phyloP scores from a whole-genome alignment of 768 basidiomycete species.

The Lentinus brumalis region DNA sequence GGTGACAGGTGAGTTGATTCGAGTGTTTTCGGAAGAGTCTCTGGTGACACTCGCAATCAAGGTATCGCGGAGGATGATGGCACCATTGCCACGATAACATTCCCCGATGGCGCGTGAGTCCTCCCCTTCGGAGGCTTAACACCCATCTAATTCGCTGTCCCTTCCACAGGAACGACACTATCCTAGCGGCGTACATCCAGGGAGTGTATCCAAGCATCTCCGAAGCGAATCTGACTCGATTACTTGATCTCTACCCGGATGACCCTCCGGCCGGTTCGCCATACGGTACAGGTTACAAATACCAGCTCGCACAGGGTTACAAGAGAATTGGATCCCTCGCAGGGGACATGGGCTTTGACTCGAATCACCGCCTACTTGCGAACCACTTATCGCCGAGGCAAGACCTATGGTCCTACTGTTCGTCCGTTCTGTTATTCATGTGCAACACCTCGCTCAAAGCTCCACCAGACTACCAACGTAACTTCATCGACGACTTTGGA shows the following conservation, averaged over 20 bases:
- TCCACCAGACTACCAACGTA: not conserved
- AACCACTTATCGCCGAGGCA: not conserved
- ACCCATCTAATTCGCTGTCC: not conserved
- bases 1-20: not conserved
- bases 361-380: not conserved
- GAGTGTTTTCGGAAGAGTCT: too few species aligned
- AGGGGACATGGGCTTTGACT: not conserved
- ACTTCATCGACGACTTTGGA: not conserved
- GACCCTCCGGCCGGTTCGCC: not conserved
- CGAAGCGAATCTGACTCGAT: not conserved
- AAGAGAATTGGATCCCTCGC: not conserved
- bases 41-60: not conserved
- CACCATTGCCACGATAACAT: not conserved
- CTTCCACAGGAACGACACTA: not conserved
- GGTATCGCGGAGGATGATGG: not conserved
- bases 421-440: not conserved
- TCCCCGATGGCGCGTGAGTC: not conserved
- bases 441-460: not conserved
- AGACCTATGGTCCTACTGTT: not conserved
- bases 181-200: not conserved
- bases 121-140: not conserved
- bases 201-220: not conserved
- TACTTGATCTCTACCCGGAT: not conserved
- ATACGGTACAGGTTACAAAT: not conserved
- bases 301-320: not conserved